Percentiles rank a stretch among this genome's conserved stretches.
Conservation (phyloP, 1,139 yeast genomes). For the Sugiyamaella xylanicola region DNA sequence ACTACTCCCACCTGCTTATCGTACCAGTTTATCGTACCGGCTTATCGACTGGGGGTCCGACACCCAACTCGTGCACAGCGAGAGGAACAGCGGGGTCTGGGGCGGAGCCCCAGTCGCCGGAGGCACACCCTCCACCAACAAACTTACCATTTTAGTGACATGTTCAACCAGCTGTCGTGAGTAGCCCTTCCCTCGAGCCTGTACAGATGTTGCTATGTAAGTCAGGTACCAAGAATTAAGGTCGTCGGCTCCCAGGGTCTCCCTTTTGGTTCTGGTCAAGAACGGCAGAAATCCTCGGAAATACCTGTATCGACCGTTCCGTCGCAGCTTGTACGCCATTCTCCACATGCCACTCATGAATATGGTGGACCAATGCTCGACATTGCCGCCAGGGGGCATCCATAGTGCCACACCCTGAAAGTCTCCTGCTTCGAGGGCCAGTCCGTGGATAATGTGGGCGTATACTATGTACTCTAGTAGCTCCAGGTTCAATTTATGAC, state of each 20-base stretch:
- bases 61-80: background rate
- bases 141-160: slow-evolving; percentile 49
- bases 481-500: slow-evolving; percentile 48
- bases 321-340: slow-evolving; percentile 54
- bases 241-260: slow-evolving; percentile 39
- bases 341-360: slow-evolving; percentile 59
- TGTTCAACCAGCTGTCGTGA: slow-evolving; percentile 59
- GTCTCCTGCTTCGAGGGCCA: slow-evolving; percentile 54
- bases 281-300: slow-evolving; percentile 60
- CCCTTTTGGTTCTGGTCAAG: slow-evolving; percentile 52
- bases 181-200: slow-evolving; percentile 69
- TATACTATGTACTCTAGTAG: slow-evolving; percentile 59
- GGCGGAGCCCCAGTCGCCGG: background rate
- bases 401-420: slow-evolving; percentile 68
- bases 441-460: slow-evolving; percentile 60
- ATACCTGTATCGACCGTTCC: slow-evolving; percentile 56
- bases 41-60: too few species aligned
- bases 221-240: slow-evolving; percentile 59
- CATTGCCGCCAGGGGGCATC: slow-evolving; percentile 58
- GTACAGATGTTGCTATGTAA: slow-evolving; percentile 59
- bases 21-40: too few species aligned
- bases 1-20: too few species aligned
- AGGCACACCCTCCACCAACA: background rate
- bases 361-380: slow-evolving; percentile 51
- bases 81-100: background rate